A percentile compares a stretch with the other conserved stretches of the same genome.
Conservation (phyloP, 306 rosid species). For the Medicago arabica region DNA sequence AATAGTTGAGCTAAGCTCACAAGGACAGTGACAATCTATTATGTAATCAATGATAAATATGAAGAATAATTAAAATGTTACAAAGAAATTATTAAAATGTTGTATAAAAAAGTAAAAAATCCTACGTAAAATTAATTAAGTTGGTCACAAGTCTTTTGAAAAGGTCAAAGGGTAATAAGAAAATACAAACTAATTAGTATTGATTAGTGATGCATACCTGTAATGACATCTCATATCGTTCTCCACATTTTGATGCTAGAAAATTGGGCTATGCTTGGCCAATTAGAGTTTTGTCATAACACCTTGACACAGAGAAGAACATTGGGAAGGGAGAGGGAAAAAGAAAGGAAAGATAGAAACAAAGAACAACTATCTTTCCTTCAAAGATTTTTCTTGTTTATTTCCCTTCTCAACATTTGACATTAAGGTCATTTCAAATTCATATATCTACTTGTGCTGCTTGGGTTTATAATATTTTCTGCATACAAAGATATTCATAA, state of each 20-base stretch:
- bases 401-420: conserved; percentile 4
- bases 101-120: no score
- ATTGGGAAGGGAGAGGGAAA: conserved; percentile 21
- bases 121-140: not conserved
- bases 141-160: conserved; percentile 38
- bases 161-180: conserved; percentile 43
- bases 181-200: conserved; percentile 27
- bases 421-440: not conserved
- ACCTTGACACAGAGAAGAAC: conserved; percentile 36
- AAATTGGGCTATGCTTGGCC: conserved; percentile 48
- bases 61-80: no score
- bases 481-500: conserved; percentile 11
- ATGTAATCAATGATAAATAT: no score
- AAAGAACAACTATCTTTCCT: conserved; percentile 16
- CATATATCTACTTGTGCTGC: conserved; percentile 10
- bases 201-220: not conserved
- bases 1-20: no score
- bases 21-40: no score
- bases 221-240: conserved; percentile 36
- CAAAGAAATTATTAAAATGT: no score
- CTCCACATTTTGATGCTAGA: conserved; percentile 60
- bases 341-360: conserved; percentile 33
- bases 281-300: conserved; percentile 39
- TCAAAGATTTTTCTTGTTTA: conserved; percentile 13
- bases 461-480: conserved; percentile 11